Evolutionary conservation across 805 yeast species (phyloP).

Genomic region (Wickerhamiella australiensis): DNA sequence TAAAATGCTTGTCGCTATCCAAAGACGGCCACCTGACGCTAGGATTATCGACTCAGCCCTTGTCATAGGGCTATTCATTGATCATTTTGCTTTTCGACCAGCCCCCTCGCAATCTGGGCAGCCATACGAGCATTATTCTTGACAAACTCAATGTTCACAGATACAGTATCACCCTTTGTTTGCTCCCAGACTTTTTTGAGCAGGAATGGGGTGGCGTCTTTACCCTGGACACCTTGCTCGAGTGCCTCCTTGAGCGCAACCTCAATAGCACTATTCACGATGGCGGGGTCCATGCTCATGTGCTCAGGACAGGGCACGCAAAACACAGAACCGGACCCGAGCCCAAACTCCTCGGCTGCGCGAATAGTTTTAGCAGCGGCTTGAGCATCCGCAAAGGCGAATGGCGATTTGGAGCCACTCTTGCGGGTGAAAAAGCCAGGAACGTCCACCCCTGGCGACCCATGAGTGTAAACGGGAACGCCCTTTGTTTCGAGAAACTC

Average conservation of each 20-base stretch:
- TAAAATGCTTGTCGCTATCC: too few relatives aligned
- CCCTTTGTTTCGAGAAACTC: slow-evolving; percentile 88
- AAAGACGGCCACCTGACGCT: too few relatives aligned
- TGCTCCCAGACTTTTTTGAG: slow-evolving; percentile 48
- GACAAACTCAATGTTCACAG: slow-evolving; percentile 63
- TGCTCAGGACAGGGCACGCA: slow-evolving; percentile 72
- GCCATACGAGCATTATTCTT: slow-evolving; percentile 63
- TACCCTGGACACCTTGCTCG: slow-evolving; percentile 46
- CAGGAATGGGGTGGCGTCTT: slow-evolving; percentile 68
- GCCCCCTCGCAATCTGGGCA: slow-evolving; percentile 42
- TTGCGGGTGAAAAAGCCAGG: slow-evolving; percentile 79
- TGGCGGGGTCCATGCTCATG: slow-evolving; percentile 42
- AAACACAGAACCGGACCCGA: slow-evolving; percentile 56
- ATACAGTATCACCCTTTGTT: slow-evolving; percentile 61
- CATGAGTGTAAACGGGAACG: slow-evolving; percentile 62
- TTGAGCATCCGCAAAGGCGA: slow-evolving; percentile 38
- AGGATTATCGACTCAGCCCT: too few relatives aligned
- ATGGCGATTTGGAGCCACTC: slow-evolving; percentile 64
- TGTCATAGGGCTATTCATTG: too few relatives aligned
- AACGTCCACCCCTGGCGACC: slow-evolving; percentile 34
- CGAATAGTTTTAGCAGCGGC: slow-evolving; percentile 54
- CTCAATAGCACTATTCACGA: slow-evolving; percentile 45
- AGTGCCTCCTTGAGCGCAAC: slow-evolving; percentile 48
- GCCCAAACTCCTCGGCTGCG: slow-evolving; percentile 36
- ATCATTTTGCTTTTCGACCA: background rate